These are phyloP conservation scores for Hyaloscypha variabilis DNA, from an alignment of 495 filamentous ascomycete species.

Conservation along the genomic window DNA sequence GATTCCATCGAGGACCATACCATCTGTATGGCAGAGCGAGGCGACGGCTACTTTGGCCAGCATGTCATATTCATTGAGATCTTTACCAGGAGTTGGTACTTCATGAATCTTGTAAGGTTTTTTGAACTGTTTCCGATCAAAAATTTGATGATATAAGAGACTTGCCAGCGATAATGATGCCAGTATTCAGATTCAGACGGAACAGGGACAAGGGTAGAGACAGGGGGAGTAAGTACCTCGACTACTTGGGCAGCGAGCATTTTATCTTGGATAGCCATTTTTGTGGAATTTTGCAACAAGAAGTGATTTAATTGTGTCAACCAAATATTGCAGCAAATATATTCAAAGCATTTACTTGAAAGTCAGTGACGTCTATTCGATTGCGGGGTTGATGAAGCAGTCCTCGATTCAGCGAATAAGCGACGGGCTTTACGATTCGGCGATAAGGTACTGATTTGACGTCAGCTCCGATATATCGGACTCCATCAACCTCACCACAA, in stretches of 20 bases:
- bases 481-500: background rate
- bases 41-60: conserved; percentile 61
- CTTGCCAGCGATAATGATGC: too few relatives aligned
- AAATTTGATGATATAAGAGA: background rate
- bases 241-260: conserved; percentile 24
- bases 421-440: background rate
- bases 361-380: background rate
- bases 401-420: background rate
- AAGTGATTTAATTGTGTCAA: background rate
- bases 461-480: background rate
- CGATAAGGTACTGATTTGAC: background rate
- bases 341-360: background rate
- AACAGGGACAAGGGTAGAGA: background rate
- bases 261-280: conserved; percentile 14
- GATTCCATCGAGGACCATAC: conserved; percentile 50
- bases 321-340: background rate
- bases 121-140: conserved; percentile 24
- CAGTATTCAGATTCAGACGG: too few relatives aligned
- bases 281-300: background rate
- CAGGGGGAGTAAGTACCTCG: conserved; percentile 9
- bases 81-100: conserved; percentile 47
- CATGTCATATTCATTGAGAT: conserved; percentile 49
- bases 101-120: conserved; percentile 51
- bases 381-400: background rate
- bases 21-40: conserved; percentile 64